phyloP scores from a whole-genome alignment of 805 yeast species.

The Starmerella geochares region DNA sequence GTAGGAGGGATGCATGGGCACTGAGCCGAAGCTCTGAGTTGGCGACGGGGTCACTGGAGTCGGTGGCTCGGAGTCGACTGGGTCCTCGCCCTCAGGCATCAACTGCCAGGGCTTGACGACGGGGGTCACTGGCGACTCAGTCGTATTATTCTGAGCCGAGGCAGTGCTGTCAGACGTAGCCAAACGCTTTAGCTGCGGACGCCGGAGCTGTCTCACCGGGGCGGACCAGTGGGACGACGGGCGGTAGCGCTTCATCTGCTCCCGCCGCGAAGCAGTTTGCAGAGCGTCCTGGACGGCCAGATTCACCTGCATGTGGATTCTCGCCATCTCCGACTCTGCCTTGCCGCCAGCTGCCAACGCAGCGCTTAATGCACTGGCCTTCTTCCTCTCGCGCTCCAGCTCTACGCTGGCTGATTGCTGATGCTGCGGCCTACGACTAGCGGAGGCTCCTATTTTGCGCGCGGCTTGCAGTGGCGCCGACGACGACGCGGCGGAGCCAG shows the following conservation, averaged over 20 bases:
- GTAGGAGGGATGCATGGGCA: neutral
- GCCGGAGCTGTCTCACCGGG: constrained; percentile 2
- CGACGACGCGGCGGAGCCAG: neutral
- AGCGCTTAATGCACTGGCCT: constrained; percentile 20
- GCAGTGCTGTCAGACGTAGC: constrained; percentile 2
- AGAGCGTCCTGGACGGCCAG: constrained; percentile 13
- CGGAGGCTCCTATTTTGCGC: neutral
- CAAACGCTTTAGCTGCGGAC: constrained; percentile 9
- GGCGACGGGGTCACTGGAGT: constrained; percentile 7
- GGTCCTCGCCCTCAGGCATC: neutral
- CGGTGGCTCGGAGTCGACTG: neutral
- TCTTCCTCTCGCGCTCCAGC: constrained; percentile 8
- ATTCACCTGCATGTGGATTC: constrained; percentile 18
- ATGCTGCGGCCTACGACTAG: neutral
- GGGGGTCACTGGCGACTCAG: neutral
- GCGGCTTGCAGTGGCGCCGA: neutral
- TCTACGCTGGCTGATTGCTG: neutral
- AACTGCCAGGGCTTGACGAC: neutral
- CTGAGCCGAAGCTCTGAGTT: neutral
- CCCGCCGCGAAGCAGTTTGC: constrained; percentile 4
- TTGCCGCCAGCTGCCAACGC: constrained; percentile 22
- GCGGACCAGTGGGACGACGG: constrained; percentile 24
- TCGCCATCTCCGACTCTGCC: constrained; percentile 20
- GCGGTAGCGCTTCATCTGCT: constrained; percentile 13
- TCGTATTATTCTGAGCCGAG: neutral